phyloP scores from a whole-genome alignment of 2,329 filamentous ascomycete species.

The Penicillium hesseltinei region DNA sequence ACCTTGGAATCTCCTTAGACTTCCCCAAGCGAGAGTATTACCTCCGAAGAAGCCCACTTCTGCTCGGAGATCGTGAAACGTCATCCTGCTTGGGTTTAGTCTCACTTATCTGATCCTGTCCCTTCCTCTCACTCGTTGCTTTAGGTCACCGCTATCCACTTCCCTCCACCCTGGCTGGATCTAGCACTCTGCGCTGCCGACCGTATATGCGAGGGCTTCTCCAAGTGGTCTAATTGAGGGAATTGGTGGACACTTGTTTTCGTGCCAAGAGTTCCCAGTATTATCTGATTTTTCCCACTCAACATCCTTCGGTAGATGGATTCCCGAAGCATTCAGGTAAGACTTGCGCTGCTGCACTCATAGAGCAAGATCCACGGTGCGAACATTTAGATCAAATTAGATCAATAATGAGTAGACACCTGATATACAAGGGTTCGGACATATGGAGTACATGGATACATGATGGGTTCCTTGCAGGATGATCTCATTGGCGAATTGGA shows the following conservation, averaged over 20 bases:
- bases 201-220: constrained; percentile 1
- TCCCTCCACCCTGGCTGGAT: constrained; percentile 20
- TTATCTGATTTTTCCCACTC: constrained; percentile 6
- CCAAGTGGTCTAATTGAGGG: neutral
- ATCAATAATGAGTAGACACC: neutral
- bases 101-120: constrained; percentile 26
- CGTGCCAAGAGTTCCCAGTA: neutral
- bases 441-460: neutral
- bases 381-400: neutral
- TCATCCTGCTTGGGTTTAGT: constrained; percentile 22
- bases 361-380: neutral
- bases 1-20: neutral
- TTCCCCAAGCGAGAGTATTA: constrained; percentile 1
- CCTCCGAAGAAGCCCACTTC: constrained; percentile 15
- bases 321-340: neutral
- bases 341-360: neutral
- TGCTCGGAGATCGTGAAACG: constrained; percentile 15
- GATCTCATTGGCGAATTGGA: constrained; percentile 2
- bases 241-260: constrained; percentile 8
- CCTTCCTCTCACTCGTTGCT: constrained; percentile 22
- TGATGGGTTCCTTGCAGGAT: neutral
- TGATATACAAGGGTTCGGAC: too few relatives aligned
- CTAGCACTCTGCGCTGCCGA: constrained; percentile 16
- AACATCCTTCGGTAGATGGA: neutral
- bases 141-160: constrained; percentile 21